Evolutionary conservation across 306 rosid species (phyloP).

Genomic region (Lotus japonicus): DNA sequence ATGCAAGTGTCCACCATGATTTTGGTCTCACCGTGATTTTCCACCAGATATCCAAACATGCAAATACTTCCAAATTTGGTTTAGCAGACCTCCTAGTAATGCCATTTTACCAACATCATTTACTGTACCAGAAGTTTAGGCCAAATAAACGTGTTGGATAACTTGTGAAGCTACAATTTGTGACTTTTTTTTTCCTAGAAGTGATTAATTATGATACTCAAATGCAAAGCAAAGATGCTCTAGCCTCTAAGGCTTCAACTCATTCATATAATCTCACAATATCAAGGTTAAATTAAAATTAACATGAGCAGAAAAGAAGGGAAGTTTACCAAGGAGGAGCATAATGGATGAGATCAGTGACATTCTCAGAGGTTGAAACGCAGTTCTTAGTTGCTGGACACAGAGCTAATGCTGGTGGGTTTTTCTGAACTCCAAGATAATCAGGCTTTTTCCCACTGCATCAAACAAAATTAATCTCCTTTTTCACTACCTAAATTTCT

Average conservation of each 20-base stretch:
- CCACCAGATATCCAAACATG: no score
- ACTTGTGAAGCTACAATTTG: no score
- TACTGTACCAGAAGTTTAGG: not conserved
- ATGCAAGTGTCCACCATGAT: no score
- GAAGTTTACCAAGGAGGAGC: conserved; percentile 83
- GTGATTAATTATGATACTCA: no score
- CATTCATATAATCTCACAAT: not conserved
- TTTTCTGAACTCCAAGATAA: conserved; percentile 89
- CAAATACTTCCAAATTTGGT: not conserved
- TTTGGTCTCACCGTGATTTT: no score
- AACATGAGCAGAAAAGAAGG: not conserved
- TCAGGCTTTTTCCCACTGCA: conserved; percentile 89
- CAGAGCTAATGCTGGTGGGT: conserved; percentile 62
- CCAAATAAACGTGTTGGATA: not conserved
- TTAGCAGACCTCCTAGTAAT: not conserved
- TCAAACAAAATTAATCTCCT: no score
- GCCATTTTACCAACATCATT: not conserved
- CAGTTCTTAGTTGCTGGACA: conserved; percentile 95
- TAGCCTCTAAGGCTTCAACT: not conserved
- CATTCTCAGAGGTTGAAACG: conserved; percentile 81
- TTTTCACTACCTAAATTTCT: no score
- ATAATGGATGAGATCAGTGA: conserved; percentile 65
- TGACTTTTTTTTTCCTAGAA: no score
- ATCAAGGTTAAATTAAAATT: not conserved
- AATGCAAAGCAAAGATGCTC: no score